A percentile compares a stretch with the other conserved stretches of the same genome.
Evolutionary conservation across 441 rosid genomes (phyloP).

Genomic region (Syzygium malaccense): DNA sequence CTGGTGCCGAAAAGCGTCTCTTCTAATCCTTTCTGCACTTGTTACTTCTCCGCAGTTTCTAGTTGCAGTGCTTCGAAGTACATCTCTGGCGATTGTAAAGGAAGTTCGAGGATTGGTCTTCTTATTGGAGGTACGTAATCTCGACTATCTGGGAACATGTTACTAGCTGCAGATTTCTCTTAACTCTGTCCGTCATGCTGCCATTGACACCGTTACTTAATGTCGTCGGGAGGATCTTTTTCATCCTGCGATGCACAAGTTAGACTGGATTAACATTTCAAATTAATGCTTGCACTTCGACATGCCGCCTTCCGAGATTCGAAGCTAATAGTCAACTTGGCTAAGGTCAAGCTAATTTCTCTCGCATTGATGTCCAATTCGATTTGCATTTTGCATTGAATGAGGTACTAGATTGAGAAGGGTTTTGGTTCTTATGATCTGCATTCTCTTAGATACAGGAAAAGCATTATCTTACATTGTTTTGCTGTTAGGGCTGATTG

Average conservation of each 20-base stretch:
- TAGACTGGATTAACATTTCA: neutral
- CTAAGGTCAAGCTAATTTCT: neutral
- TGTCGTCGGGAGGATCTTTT: neutral
- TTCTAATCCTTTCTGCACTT: neutral
- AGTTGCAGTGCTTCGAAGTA: constrained; percentile 34
- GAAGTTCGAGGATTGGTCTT: constrained; percentile 32
- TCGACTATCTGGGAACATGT: neutral
- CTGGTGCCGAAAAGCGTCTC: neutral
- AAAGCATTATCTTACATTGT: neutral
- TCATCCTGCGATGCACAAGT: neutral
- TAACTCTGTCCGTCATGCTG: neutral
- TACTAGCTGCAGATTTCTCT: neutral
- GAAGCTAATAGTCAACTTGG: neutral
- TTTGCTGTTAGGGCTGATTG: neutral
- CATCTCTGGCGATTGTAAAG: constrained; percentile 40
- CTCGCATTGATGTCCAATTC: neutral
- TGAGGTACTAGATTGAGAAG: neutral
- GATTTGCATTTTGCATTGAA: neutral
- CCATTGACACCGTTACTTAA: neutral
- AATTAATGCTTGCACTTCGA: neutral
- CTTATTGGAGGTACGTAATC: constrained; percentile 57
- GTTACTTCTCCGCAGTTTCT: constrained; percentile 14
- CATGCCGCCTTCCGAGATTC: neutral
- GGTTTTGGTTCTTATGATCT: neutral
- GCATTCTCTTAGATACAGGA: neutral